Conservation (phyloP, 2,329 filamentous ascomycete genomes). For the Aspergillus aculeatus region DNA sequence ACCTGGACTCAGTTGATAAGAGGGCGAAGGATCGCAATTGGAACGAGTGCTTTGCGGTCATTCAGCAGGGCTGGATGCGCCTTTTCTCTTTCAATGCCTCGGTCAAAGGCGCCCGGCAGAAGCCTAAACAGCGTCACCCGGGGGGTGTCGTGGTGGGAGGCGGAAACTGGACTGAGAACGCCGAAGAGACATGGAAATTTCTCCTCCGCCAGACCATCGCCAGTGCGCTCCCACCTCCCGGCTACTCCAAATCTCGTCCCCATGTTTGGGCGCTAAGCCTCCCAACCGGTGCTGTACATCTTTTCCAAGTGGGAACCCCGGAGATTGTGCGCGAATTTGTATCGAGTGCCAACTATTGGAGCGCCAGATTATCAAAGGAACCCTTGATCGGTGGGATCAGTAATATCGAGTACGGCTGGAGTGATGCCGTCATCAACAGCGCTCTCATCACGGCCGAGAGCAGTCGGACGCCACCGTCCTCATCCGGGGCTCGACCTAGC, state of each 20-base stretch:
- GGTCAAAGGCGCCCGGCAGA: conserved; percentile 66
- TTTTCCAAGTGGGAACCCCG: conserved; percentile 96
- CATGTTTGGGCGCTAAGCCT: conserved; percentile 93
- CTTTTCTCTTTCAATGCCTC: conserved; percentile 89
- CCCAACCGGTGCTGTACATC: conserved; percentile 87
- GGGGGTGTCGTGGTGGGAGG: conserved; percentile 77
- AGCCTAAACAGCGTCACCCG: conserved; percentile 55
- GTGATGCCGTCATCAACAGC: conserved; percentile 75
- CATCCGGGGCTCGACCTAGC: conserved; percentile 50
- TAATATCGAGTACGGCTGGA: conserved; percentile 98
- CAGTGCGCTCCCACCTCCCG: conserved; percentile 81
- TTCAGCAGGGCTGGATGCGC: conserved; percentile 91
- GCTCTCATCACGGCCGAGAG: conserved; percentile 62
- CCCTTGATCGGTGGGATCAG: conserved; percentile 89
- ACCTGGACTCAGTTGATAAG: conserved; percentile 86
- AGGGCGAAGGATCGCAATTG: conserved; percentile 92
- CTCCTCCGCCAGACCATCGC: conserved; percentile 88
- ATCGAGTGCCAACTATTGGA: conserved; percentile 95
- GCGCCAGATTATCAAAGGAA: conserved; percentile 87
- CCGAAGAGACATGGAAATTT: conserved; percentile 83
- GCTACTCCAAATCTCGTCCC: conserved; percentile 85
- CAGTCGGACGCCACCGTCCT: conserved; percentile 31
- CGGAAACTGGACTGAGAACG: conserved; percentile 97
- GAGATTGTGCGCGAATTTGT: conserved; percentile 96
- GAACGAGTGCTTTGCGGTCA: conserved; percentile 92